Evolutionary conservation across 1,284 basidiomycete genomes (phyloP).

Genomic region (Quambalaria eucalypti): DNA sequence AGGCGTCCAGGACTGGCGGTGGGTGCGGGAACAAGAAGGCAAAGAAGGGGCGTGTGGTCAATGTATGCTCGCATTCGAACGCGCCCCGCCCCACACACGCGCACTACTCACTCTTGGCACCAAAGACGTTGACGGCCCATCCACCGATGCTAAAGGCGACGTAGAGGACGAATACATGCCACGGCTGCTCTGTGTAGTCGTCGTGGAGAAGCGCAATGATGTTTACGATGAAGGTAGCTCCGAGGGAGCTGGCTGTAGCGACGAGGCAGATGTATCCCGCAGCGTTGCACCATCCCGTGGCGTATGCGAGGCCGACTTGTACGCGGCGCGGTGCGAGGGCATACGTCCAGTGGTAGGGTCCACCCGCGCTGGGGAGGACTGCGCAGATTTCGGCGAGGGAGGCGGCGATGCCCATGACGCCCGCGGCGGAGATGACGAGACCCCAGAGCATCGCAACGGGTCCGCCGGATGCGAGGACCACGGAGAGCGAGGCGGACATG

Average conservation of each 20-base stretch:
- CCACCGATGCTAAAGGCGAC: conserved; percentile 23
- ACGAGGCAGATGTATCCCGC: conserved; percentile 48
- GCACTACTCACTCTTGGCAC: conserved; percentile 7
- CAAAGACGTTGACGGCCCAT: conserved; percentile 34
- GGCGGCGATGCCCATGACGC: conserved; percentile 44
- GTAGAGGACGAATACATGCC: conserved; percentile 37
- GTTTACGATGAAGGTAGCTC: conserved; percentile 45
- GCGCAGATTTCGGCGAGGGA: conserved; percentile 46
- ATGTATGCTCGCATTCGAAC: not conserved
- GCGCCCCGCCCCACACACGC: too few relatives aligned
- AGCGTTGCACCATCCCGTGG: conserved; percentile 27
- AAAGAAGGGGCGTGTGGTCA: not conserved
- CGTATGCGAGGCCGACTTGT: conserved; percentile 34
- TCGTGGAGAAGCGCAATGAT: conserved; percentile 46
- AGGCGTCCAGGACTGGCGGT: conserved; percentile 18
- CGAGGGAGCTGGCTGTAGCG: conserved; percentile 34
- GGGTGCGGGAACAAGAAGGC: not conserved
- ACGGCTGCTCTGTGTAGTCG: conserved; percentile 33
- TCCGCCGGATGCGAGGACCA: conserved; percentile 45
- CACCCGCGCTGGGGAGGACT: conserved; percentile 39
- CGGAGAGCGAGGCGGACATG: conserved; percentile 30
- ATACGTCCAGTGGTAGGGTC: conserved; percentile 49
- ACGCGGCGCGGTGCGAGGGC: conserved; percentile 37
- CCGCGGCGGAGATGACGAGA: conserved; percentile 42
- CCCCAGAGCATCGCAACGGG: conserved; percentile 48